Base-by-base conservation (phyloP, 768 basidiomycete genomes). In the Clitopilus hobsonii region DNA sequence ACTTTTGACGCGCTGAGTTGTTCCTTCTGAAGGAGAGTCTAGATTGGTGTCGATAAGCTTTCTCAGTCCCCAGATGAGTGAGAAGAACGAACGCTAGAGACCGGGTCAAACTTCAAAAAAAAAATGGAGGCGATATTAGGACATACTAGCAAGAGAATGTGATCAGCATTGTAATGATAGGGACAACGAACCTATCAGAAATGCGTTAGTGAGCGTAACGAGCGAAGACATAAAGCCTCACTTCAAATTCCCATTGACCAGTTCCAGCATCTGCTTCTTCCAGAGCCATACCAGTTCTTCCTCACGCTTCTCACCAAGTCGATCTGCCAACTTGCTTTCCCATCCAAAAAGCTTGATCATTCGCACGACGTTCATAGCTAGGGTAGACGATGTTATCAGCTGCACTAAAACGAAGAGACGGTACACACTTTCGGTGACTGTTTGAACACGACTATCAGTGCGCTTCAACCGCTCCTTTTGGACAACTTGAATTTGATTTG, bases 281-380 rank as follows among this genome's bases (percentile, higher is more conserved):
- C 76, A 78, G 36, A 85, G 69, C 66, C 75, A 77, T 3, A 60
- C 54, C 14, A 91, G 68, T 65, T 91, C 89, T 3, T 77, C 77
- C 47, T 85, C 79, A 56, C 89, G 78, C 60, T 81, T 82, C 25
- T 76, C 75, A 23, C 74, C 68, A 36, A 24, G n/a, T 16, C 36
- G n/a, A 6, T 18, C 20, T 18, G 45, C 28, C n/a, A 86, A 78
- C 47, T 80, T 76, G 54, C 77, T 75, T 74, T 85, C 78, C 78
- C 88, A 80, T 8, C 77, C 88, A 60, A 90, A 88, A 38, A 89
- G 69, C 67, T 89, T 89, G 63, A 88, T 73, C 81, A 88, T 86
- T 16, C 85, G 77, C 14, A 86, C 66, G 18, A 82, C 78, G 52
- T 77, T 78, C 62, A 84, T 71, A 4, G 74, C 84, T 84, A 52